Percentiles rank a stretch among this genome's conserved stretches.
Conservation (phyloP, 2,329 filamentous ascomycete species). For the Metarhizium humberi region DNA sequence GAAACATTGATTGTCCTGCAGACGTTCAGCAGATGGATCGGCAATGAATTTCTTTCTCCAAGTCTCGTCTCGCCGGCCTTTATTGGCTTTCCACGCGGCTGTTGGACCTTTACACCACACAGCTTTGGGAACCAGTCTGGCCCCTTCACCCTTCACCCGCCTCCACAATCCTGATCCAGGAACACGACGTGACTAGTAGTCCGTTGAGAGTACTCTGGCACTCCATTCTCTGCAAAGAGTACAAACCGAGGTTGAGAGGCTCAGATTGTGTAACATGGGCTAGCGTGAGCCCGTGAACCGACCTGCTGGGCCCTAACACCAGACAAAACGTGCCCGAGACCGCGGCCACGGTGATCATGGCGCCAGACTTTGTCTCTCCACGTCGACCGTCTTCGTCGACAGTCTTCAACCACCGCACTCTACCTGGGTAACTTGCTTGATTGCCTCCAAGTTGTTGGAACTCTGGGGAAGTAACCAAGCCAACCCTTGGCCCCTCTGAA, state of each 20-base stretch:
- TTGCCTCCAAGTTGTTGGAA: background rate
- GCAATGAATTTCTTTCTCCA: background rate
- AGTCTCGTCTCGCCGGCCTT: background rate
- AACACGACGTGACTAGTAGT: background rate
- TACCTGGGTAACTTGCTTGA: background rate
- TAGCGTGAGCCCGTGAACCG: constrained; percentile 8
- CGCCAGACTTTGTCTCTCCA: background rate
- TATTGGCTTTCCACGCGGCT: background rate
- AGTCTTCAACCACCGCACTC: too few species aligned
- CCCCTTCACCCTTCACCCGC: background rate
- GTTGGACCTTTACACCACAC: background rate
- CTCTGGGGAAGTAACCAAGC: background rate
- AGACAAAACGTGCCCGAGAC: constrained; percentile 5
- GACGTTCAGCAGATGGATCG: background rate
- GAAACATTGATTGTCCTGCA: background rate
- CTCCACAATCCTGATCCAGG: background rate
- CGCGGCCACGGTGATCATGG: constrained; percentile 1
- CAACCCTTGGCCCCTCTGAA: background rate
- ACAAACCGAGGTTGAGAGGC: background rate
- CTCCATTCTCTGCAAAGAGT: background rate
- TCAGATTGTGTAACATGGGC: constrained; percentile 6
- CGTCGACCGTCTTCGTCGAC: background rate
- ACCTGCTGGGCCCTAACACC: constrained; percentile 5
- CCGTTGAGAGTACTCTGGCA: background rate
- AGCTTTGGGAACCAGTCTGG: background rate